Conservation (phyloP, 1,284 basidiomycete genomes). For the Sparassis latifolia region DNA sequence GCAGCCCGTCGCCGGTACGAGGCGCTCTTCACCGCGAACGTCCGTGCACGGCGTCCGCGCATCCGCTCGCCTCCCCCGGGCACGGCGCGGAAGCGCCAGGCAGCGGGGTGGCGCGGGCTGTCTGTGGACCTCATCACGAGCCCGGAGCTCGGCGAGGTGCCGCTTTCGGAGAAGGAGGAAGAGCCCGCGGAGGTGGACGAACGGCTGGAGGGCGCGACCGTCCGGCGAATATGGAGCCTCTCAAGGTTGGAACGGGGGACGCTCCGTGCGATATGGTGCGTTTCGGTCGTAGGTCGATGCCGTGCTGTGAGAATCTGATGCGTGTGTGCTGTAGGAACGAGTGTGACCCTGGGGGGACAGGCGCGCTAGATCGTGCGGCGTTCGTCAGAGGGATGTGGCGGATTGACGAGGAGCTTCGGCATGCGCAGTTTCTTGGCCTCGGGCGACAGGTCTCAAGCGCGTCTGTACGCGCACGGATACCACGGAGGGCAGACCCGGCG, state of each 20-base stretch:
- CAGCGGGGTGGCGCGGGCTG: constrained; percentile 70
- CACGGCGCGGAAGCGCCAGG: constrained; percentile 43
- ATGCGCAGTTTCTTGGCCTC: constrained; percentile 33
- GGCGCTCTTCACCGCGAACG: constrained; percentile 52
- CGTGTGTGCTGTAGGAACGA: constrained; percentile 44
- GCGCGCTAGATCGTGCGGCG: constrained; percentile 53
- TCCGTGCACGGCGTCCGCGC: constrained; percentile 38
- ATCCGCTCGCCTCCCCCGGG: constrained; percentile 26
- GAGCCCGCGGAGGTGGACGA: constrained; percentile 37
- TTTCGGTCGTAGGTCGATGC: background rate
- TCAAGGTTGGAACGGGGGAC: constrained; percentile 49
- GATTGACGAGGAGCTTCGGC: constrained; percentile 77
- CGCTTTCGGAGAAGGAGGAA: constrained; percentile 24
- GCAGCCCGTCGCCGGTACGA: constrained; percentile 62
- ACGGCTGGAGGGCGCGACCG: constrained; percentile 45
- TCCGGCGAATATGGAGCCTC: constrained; percentile 57
- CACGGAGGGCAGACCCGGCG: background rate
- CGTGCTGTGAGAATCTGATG: constrained; percentile 4
- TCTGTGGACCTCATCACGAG: constrained; percentile 65
- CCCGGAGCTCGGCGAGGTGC: constrained; percentile 24
- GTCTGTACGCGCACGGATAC: background rate
- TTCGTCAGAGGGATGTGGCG: constrained; percentile 79
- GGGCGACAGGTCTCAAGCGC: background rate
- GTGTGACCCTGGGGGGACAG: constrained; percentile 50
- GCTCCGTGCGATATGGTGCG: constrained; percentile 63